Evolutionary conservation across 768 basidiomycete genomes (phyloP).

Genomic region (Leccinellum albellum): DNA sequence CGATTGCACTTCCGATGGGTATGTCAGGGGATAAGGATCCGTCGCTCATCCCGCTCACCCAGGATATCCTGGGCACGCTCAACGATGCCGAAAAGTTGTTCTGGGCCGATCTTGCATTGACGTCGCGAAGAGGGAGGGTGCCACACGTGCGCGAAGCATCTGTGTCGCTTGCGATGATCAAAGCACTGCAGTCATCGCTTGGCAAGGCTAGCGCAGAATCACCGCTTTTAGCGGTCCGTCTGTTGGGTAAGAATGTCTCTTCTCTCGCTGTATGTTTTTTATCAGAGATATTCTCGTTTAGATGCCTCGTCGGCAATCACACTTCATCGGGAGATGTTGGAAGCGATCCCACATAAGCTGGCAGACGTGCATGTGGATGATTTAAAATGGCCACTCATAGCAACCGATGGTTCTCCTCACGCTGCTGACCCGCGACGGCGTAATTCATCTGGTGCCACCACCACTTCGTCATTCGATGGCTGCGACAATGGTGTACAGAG

Average conservation of each 20-base stretch:
- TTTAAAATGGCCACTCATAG: slow-evolving; percentile 66
- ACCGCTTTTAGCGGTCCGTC: slow-evolving; percentile 53
- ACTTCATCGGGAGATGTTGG: slow-evolving; percentile 81
- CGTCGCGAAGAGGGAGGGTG: slow-evolving; percentile 57
- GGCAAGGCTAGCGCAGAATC: slow-evolving; percentile 52
- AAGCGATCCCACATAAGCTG: slow-evolving; percentile 74
- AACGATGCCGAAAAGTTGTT: slow-evolving; percentile 67
- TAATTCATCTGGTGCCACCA: slow-evolving; percentile 15
- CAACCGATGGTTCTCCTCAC: slow-evolving; percentile 40
- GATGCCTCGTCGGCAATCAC: slow-evolving; percentile 77
- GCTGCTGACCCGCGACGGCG: slow-evolving; percentile 17
- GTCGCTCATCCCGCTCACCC: slow-evolving; percentile 41
- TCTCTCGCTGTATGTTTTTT: not conserved
- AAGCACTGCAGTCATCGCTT: slow-evolving; percentile 76
- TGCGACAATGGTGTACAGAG: slow-evolving; percentile 40
- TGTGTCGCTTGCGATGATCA: slow-evolving; percentile 64
- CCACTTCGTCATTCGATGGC: slow-evolving; percentile 19
- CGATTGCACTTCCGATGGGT: slow-evolving; percentile 81
- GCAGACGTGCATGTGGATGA: slow-evolving; percentile 52
- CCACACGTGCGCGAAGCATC: slow-evolving; percentile 72
- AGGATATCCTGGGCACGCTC: slow-evolving; percentile 59
- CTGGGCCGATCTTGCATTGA: slow-evolving; percentile 57
- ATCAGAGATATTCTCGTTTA: slow-evolving; percentile 25
- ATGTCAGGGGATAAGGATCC: slow-evolving; percentile 47
- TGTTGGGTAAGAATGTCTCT: slow-evolving; percentile 50